Evolutionary conservation across 2,329 filamentous ascomycete genomes (phyloP).

Genomic region (Neonectria punicea): DNA sequence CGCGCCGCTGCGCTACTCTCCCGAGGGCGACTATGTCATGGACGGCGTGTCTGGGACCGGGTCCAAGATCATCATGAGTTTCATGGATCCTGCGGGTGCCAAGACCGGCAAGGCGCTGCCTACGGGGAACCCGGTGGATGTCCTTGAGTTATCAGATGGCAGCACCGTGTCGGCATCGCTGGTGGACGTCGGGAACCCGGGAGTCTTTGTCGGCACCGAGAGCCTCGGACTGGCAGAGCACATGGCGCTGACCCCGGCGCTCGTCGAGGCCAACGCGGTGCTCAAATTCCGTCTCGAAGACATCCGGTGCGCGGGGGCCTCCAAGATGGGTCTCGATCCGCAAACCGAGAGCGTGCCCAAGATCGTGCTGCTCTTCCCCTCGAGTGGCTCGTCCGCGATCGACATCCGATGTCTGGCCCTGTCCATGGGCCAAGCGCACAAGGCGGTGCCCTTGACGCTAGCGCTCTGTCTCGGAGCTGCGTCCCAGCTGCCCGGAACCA

Average conservation of each 20-base stretch:
- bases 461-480: slow-evolving; percentile 63
- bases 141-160: slow-evolving; percentile 51
- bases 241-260: slow-evolving; percentile 62
- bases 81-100: slow-evolving; percentile 70
- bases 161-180: slow-evolving; percentile 62
- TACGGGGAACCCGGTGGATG: slow-evolving; percentile 66
- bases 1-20: slow-evolving; percentile 42
- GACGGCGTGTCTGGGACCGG: slow-evolving; percentile 71
- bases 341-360: slow-evolving; percentile 66
- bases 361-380: slow-evolving; percentile 61
- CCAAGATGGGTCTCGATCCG: slow-evolving; percentile 69
- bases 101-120: slow-evolving; percentile 64
- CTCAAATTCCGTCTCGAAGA: slow-evolving; percentile 61
- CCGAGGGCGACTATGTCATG: slow-evolving; percentile 66
- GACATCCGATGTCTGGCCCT: slow-evolving; percentile 60
- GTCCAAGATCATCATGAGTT: slow-evolving; percentile 68
- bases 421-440: slow-evolving; percentile 66
- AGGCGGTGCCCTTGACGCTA: slow-evolving; percentile 65
- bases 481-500: slow-evolving; percentile 56
- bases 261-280: slow-evolving; percentile 57
- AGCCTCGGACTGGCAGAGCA: slow-evolving; percentile 60
- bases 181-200: slow-evolving; percentile 72
- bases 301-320: slow-evolving; percentile 67
- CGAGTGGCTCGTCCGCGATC: slow-evolving; percentile 41
- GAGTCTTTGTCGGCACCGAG: slow-evolving; percentile 67